phyloP scores from a whole-genome alignment of 2,329 filamentous ascomycete genomes.

The Podosphaera aphanis region DNA sequence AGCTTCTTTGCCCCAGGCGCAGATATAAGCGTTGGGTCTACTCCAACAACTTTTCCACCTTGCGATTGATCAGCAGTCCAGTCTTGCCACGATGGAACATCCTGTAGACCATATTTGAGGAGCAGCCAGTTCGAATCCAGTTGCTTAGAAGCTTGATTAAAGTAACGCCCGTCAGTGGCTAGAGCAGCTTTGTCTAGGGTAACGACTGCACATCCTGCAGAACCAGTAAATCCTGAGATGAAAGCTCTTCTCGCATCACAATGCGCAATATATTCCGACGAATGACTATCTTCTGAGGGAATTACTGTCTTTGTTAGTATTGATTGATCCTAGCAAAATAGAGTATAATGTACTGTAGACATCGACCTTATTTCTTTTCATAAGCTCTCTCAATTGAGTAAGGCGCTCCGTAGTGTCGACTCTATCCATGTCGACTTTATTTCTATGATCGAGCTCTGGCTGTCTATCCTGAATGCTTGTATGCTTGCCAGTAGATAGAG shows the following conservation, averaged over 20 bases:
- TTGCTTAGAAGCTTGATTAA: conserved; percentile 84
- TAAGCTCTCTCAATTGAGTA: conserved; percentile 53
- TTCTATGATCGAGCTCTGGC: conserved; percentile 1
- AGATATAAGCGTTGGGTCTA: conserved; percentile 74
- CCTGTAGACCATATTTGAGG: conserved; percentile 77
- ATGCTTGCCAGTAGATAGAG: conserved; percentile 3
- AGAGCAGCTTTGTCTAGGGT: conserved; percentile 69
- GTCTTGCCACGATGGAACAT: conserved; percentile 93
- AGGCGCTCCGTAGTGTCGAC: conserved; percentile 63
- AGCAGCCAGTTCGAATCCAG: conserved; percentile 79
- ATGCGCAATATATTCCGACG: conserved; percentile 93
- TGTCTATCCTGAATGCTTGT: conserved; percentile 1
- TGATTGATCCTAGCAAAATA: conserved; percentile 7
- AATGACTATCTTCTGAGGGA: conserved; percentile 89
- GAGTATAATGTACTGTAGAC: conserved; percentile 51
- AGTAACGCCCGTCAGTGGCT: conserved; percentile 90
- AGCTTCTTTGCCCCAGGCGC: conserved; percentile 51
- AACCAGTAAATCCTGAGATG: conserved; percentile 86
- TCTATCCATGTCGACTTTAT: conserved; percentile 36
- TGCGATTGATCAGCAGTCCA: conserved; percentile 77
- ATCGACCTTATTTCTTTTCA: conserved; percentile 70
- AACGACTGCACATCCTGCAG: conserved; percentile 77
- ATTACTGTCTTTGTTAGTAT: conserved; percentile 37
- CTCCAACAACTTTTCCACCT: conserved; percentile 67
- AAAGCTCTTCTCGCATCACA: conserved; percentile 79